Evolutionary conservation across 1,284 basidiomycete species (phyloP).

Genomic region (Mycena sp.): DNA sequence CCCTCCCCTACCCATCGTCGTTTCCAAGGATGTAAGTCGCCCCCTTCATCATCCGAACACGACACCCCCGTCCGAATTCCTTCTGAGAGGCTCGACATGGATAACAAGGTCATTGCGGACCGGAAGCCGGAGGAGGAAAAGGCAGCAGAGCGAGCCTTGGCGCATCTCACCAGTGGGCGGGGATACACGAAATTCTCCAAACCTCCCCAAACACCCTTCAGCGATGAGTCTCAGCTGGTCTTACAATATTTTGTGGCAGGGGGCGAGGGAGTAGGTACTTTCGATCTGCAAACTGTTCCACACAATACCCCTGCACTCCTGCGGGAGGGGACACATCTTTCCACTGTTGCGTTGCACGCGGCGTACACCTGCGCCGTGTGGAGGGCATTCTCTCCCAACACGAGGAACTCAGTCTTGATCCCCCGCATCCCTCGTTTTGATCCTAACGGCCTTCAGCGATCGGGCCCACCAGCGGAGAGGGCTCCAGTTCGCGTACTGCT

Average conservation of each 20-base stretch:
- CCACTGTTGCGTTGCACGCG: slow-evolving; percentile 16
- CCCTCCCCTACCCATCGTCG: neutral
- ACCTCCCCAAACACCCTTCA: slow-evolving; percentile 8
- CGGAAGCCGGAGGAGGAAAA: slow-evolving; percentile 4
- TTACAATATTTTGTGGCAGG: slow-evolving; percentile 15
- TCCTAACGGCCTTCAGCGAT: slow-evolving; percentile 11
- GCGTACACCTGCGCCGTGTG: slow-evolving; percentile 18
- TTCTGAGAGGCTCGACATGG: slow-evolving; percentile 1
- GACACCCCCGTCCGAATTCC: neutral
- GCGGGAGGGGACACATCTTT: slow-evolving; percentile 20
- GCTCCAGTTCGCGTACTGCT: slow-evolving; percentile 3
- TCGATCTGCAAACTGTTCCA: neutral
- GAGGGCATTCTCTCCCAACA: neutral
- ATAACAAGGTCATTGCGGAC: neutral
- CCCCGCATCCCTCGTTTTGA: slow-evolving; percentile 2
- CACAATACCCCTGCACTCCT: slow-evolving; percentile 23
- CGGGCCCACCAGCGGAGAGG: slow-evolving; percentile 6
- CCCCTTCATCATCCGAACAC: neutral
- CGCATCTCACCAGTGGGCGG: slow-evolving; percentile 8
- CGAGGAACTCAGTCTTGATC: neutral
- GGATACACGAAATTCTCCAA: slow-evolving; percentile 16
- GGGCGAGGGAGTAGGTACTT: neutral
- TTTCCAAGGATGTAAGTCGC: slow-evolving; percentile 2
- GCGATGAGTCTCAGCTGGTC: slow-evolving; percentile 20
- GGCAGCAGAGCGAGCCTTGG: neutral